phyloP scores from a whole-genome alignment of 805 yeast genomes.

The Saccharomycopsis sp. region DNA sequence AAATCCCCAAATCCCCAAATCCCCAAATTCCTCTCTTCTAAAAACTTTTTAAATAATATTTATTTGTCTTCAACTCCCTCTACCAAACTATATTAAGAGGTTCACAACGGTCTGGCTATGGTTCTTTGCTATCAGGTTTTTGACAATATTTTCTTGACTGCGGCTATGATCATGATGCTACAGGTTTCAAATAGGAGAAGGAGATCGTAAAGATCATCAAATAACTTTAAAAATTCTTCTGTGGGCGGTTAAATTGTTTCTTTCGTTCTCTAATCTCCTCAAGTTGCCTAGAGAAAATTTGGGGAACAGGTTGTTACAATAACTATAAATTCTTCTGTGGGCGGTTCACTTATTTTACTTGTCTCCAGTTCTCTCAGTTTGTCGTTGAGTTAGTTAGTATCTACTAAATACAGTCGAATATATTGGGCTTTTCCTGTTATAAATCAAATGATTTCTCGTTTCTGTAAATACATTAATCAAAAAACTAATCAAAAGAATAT shows the following conservation, averaged over 20 bases:
- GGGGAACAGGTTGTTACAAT: not conserved
- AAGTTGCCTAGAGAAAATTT: not conserved
- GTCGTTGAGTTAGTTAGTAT: not conserved
- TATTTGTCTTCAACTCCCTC: too few relatives aligned
- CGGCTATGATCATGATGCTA: too few relatives aligned
- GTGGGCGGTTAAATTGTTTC: conserved; percentile 1
- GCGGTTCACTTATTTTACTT: not conserved
- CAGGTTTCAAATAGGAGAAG: not conserved
- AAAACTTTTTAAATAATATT: not conserved
- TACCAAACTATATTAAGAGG: not conserved
- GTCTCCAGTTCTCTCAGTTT: not conserved
- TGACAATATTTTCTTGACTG: not conserved
- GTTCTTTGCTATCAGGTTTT: not conserved
- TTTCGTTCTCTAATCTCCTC: not conserved
- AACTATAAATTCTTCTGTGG: not conserved
- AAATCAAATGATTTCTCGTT: too few relatives aligned
- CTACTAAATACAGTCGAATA: not conserved
- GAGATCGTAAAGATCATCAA: not conserved
- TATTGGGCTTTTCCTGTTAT: not conserved
- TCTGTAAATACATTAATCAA: not conserved
- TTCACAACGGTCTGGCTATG: not conserved
- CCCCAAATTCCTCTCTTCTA: not conserved
- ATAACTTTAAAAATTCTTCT: not conserved
- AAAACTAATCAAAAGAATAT: not conserved
- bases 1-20: not conserved